A percentile compares a stretch with the other conserved stretches of the same genome.
phyloP scores from a whole-genome alignment of 108 stramenopile species.

The Fistulifera solaris region DNA sequence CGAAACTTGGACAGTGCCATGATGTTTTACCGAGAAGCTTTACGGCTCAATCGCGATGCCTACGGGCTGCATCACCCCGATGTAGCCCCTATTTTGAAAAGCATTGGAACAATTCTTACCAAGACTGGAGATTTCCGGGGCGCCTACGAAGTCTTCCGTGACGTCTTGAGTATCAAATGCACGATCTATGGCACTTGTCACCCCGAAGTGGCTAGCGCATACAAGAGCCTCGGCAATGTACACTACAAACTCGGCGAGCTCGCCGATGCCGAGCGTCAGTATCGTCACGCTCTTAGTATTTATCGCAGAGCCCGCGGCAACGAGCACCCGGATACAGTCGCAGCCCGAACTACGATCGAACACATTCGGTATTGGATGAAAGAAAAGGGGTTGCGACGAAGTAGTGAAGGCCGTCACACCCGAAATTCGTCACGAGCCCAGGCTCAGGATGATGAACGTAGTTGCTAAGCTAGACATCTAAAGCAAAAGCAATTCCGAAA shows the following conservation, averaged over 20 bases:
- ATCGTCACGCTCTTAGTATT: constrained; percentile 63
- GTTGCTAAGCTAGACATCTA: constrained; percentile 30
- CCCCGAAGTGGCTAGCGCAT: constrained; percentile 69
- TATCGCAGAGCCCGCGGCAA: constrained; percentile 55
- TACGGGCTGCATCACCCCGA: constrained; percentile 74
- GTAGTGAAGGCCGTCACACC: constrained; percentile 23
- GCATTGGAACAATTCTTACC: constrained; percentile 64
- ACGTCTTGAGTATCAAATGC: constrained; percentile 64
- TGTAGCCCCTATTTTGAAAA: constrained; percentile 76
- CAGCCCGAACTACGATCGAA: constrained; percentile 48
- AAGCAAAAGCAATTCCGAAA: too few species aligned
- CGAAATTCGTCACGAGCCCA: constrained; percentile 7
- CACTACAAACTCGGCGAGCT: constrained; percentile 75
- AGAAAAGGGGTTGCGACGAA: constrained; percentile 32
- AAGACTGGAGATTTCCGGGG: constrained; percentile 58
- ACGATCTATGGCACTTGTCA: constrained; percentile 52
- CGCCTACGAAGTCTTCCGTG: constrained; percentile 61
- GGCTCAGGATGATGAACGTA: constrained; percentile 28
- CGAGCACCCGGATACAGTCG: constrained; percentile 44
- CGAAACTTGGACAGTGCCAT: constrained; percentile 65
- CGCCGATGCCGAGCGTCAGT: constrained; percentile 57
- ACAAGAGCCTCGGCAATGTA: constrained; percentile 76
- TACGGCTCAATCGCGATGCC: constrained; percentile 66
- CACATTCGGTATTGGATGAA: constrained; percentile 52
- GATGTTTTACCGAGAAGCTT: constrained; percentile 71